Evolutionary conservation across 139 green algal genomes (phyloP).

Genomic region (Chlamydomonas eustigma): DNA sequence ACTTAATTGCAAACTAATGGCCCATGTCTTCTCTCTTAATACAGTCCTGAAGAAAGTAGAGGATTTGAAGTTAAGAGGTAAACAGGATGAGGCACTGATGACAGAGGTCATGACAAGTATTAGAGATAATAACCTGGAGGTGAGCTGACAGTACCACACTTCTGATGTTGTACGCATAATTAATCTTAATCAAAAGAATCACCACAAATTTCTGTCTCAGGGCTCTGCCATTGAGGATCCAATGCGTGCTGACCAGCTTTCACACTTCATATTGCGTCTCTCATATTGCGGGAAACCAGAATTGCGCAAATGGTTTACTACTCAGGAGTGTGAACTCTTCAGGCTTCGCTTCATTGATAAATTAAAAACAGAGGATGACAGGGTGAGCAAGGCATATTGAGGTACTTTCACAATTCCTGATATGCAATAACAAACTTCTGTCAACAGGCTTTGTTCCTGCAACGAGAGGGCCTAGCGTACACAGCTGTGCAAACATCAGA

Average conservation of each 20-base stretch:
- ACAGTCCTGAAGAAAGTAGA: conserved; percentile 89
- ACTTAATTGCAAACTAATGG: no score
- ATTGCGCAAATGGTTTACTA: conserved; percentile 84
- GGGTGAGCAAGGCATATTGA: neutral
- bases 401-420: neutral
- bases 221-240: conserved; percentile 33
- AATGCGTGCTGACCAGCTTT: conserved; percentile 62
- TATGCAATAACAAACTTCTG: neutral
- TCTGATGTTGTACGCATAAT: no score
- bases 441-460: conserved; percentile 59
- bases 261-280: conserved; percentile 90
- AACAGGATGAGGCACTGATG: conserved; percentile 40
- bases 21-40: neutral
- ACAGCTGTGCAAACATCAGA: conserved; percentile 37
- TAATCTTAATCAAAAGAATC: no score
- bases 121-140: no score
- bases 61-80: conserved; percentile 66
- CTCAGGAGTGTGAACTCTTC: conserved; percentile 55
- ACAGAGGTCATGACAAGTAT: conserved; percentile 43
- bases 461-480: conserved; percentile 54
- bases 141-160: no score
- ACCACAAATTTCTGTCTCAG: conserved; percentile 2
- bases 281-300: conserved; percentile 90
- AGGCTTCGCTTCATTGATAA: conserved; percentile 8
- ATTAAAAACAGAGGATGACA: conserved; percentile 6